phyloP scores from a whole-genome alignment of 257 asterid genomes.

The Solanum pimpinellifolium region DNA sequence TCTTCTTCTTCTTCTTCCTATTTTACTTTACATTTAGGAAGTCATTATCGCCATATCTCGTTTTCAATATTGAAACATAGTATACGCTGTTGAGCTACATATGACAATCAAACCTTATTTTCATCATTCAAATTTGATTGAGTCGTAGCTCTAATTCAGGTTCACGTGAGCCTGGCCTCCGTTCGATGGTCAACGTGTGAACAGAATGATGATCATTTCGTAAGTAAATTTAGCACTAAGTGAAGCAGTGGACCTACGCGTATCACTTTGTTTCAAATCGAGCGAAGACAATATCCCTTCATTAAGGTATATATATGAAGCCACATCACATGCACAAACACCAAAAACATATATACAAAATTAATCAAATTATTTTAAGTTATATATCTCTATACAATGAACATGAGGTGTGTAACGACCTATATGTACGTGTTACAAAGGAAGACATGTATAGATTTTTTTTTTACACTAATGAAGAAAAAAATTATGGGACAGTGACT shows the following conservation, averaged over 20 bases:
- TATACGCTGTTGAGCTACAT: not conserved
- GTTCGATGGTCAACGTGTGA: not conserved
- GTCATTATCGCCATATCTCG: not conserved
- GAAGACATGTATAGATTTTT: not conserved
- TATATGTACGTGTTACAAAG: not conserved
- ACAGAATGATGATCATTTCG: not conserved
- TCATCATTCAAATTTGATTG: no score
- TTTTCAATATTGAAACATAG: not conserved
- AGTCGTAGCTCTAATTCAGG: not conserved
- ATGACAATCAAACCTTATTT: not conserved
- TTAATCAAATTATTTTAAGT: not conserved
- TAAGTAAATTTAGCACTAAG: not conserved
- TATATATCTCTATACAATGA: not conserved
- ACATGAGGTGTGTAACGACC: not conserved
- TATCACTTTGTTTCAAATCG: not conserved
- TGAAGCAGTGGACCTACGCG: not conserved
- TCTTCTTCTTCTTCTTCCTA: not conserved
- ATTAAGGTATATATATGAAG: not conserved
- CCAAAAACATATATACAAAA: not conserved
- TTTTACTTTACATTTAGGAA: not conserved
- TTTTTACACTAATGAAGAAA: not conserved
- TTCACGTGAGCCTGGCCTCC: not conserved
- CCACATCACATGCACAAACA: not conserved
- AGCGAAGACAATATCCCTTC: not conserved
- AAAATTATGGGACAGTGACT: not conserved